A percentile compares a stretch with the other conserved stretches of the same genome.
These are phyloP conservation scores for Sextonia rubra DNA, from an alignment of 164 flowering plant genomes.

Conservation along the genomic window DNA sequence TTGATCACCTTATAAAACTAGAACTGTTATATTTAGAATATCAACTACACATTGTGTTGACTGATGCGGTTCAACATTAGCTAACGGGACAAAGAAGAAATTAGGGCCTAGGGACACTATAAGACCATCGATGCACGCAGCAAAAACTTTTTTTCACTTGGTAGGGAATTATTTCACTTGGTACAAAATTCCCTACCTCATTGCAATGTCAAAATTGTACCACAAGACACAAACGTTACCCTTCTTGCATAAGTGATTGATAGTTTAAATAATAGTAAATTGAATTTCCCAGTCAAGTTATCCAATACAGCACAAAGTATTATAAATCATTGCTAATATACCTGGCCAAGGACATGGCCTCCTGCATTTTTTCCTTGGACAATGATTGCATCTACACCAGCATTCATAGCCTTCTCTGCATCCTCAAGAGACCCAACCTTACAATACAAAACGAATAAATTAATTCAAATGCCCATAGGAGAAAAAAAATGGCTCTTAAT, in stretches of 20 bases:
- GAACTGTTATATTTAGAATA: no score
- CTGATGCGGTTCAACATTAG: no score
- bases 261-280: not conserved
- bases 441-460: conserved; percentile 7
- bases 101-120: no score
- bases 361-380: conserved; percentile 96
- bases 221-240: no score
- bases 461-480: conserved; percentile 2
- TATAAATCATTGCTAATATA: conserved; percentile 14
- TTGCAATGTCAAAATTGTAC: no score
- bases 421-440: conserved; percentile 77
- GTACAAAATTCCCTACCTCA: no score
- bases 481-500: not conserved
- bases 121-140: no score
- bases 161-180: no score
- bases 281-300: not conserved
- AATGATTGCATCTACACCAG: conserved; percentile 86
- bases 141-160: no score
- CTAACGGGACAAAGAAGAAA: no score
- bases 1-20: no score
- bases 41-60: no score
- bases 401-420: conserved; percentile 53
- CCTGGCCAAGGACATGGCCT: conserved; percentile 93
- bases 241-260: not conserved
- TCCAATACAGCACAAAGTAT: not conserved